These are phyloP conservation scores for Orbilia quercus DNA, from an alignment of 2,329 filamentous ascomycete genomes.

Conservation along the genomic window DNA sequence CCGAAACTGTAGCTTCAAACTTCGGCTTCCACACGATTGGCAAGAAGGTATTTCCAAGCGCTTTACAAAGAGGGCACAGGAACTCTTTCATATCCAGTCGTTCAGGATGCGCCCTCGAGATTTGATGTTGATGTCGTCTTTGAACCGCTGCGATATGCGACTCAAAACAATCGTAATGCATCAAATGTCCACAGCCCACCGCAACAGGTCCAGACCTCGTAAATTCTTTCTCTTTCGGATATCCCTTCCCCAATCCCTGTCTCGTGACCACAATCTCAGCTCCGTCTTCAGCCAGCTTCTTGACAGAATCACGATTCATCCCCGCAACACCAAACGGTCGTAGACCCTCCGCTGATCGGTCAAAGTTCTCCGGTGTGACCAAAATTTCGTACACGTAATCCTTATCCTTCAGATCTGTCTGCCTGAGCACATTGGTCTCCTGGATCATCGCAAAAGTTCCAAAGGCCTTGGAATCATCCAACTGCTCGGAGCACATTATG, in stretches of 20 bases:
- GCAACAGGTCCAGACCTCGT: constrained; percentile 76
- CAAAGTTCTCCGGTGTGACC: constrained; percentile 81
- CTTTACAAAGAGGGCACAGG: constrained; percentile 95
- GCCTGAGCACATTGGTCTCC: constrained; percentile 84
- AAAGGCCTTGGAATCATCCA: constrained; percentile 86
- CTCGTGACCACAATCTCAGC: constrained; percentile 77
- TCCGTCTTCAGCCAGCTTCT: constrained; percentile 79
- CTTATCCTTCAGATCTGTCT: constrained; percentile 83
- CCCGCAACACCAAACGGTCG: constrained; percentile 91
- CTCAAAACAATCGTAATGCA: constrained; percentile 97
- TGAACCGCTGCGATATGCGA: constrained; percentile 86
- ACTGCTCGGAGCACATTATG: constrained; percentile 96
- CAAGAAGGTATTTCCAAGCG: constrained; percentile 91
- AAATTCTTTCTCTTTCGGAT: constrained; percentile 68
- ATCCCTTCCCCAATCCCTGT: constrained; percentile 88
- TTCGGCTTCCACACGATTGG: constrained; percentile 96
- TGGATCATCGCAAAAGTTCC: constrained; percentile 92
- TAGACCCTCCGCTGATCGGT: constrained; percentile 82
- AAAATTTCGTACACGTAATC: constrained; percentile 87
- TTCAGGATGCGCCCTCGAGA: constrained; percentile 93
- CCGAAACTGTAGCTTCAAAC: constrained; percentile 79
- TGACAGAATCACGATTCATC: constrained; percentile 81
- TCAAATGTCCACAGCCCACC: constrained; percentile 94
- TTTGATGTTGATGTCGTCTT: constrained; percentile 87
- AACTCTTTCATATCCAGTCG: constrained; percentile 81